Conservation (phyloP, 148 eudicot genomes). For the Suaeda aralocaspica region DNA sequence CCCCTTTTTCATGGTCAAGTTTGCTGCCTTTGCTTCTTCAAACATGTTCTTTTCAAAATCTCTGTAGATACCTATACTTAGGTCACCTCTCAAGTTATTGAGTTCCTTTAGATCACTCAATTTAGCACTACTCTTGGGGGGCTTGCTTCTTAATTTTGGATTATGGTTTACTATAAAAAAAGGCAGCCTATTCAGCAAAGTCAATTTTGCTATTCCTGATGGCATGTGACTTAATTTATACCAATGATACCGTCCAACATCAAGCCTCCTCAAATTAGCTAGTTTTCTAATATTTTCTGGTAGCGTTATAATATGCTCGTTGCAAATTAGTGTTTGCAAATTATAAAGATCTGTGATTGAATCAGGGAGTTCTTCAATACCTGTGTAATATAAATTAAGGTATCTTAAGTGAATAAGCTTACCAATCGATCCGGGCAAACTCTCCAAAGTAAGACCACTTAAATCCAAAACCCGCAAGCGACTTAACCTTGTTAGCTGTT, state of each 20-base stretch:
- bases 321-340: slow-evolving; percentile 35
- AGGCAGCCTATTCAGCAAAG: slow-evolving; percentile 10
- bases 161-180: background rate
- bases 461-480: slow-evolving; percentile 24
- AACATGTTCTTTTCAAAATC: background rate
- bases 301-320: background rate
- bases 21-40: slow-evolving; percentile 7
- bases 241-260: background rate
- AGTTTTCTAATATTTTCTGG: slow-evolving; percentile 12
- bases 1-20: background rate
- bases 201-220: slow-evolving; percentile 5
- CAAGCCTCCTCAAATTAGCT: slow-evolving; percentile 11
- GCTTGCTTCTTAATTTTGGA: background rate
- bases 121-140: background rate
- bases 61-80: background rate
- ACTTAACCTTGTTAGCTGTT: slow-evolving; percentile 3
- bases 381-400: slow-evolving; percentile 19
- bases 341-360: slow-evolving; percentile 32
- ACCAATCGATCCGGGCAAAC: slow-evolving; percentile 23
- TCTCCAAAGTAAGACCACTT: background rate
- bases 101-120: slow-evolving; percentile 13
- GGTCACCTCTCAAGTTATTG: slow-evolving; percentile 11
- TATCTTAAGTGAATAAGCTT: slow-evolving; percentile 23
- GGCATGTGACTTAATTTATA: background rate
- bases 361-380: slow-evolving; percentile 12